These are phyloP conservation scores for Nemania abortiva DNA, from an alignment of 2,329 filamentous ascomycete genomes.

Conservation along the genomic window DNA sequence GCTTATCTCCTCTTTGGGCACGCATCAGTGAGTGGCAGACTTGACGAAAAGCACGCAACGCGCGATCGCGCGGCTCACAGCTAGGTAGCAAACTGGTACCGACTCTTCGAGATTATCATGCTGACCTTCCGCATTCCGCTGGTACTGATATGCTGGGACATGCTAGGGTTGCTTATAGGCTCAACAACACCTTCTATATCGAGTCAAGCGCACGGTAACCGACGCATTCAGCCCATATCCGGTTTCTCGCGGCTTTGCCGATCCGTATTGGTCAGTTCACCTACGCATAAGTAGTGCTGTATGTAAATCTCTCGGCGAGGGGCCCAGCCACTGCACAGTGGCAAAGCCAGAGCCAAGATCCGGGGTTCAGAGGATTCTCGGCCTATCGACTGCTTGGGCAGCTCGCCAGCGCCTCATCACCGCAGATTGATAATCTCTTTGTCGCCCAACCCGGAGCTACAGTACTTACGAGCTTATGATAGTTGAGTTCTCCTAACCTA, in stretches of 20 bases:
- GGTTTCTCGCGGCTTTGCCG: constrained; percentile 6
- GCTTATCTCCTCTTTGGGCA: constrained; percentile 32
- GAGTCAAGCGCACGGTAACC: constrained; percentile 25
- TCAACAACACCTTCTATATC: constrained; percentile 35
- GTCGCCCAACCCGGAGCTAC: background rate
- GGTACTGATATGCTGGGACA: constrained; percentile 17
- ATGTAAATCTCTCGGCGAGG: constrained; percentile 7
- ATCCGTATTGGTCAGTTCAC: constrained; percentile 26
- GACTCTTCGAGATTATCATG: constrained; percentile 25
- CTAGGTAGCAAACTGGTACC: constrained; percentile 19
- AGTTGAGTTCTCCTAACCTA: background rate
- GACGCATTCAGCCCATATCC: constrained; percentile 20
- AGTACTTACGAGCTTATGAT: background rate
- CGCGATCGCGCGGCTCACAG: constrained; percentile 29
- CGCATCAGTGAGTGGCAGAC: background rate
- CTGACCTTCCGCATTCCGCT: constrained; percentile 37
- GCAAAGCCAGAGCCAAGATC: constrained; percentile 33
- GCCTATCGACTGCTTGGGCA: constrained; percentile 17
- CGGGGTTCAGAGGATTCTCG: constrained; percentile 22
- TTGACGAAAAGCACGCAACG: constrained; percentile 15
- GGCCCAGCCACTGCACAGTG: constrained; percentile 13
- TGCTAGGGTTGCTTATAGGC: constrained; percentile 22
- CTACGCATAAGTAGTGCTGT: background rate
- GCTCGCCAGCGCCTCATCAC: background rate
- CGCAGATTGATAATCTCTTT: constrained; percentile 11